phyloP scores from a whole-genome alignment of 345 rosid genomes.

The Litchi chinensis region DNA sequence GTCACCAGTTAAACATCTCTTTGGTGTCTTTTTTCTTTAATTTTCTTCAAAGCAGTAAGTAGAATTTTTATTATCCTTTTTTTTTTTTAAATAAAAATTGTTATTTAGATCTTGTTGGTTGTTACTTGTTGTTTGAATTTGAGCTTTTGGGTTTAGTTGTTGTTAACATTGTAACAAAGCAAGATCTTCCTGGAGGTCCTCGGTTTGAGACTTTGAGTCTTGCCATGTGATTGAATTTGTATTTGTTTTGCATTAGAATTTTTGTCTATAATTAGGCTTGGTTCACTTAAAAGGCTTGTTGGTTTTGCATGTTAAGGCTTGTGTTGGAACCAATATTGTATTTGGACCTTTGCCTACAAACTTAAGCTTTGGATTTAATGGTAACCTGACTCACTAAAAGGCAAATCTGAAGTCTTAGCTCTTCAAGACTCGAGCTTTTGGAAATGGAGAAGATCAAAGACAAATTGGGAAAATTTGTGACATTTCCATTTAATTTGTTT shows the following conservation, averaged over 20 bases:
- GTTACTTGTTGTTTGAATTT: not conserved
- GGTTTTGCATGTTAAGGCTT: not conserved
- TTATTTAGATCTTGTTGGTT: not conserved
- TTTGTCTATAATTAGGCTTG: not conserved
- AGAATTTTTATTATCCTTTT: not conserved
- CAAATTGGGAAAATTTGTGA: not conserved
- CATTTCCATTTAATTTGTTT: not conserved
- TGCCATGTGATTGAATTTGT: not conserved
- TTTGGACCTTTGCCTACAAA: not conserved
- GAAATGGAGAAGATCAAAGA: constrained; percentile 1
- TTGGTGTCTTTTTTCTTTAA: not conserved
- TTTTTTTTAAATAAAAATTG: no score
- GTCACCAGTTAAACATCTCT: not conserved
- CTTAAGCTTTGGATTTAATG: not conserved
- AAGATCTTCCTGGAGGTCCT: not conserved
- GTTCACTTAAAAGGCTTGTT: not conserved
- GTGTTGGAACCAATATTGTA: not conserved
- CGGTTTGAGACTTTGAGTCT: not conserved
- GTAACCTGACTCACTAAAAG: not conserved
- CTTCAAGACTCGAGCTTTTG: not conserved
- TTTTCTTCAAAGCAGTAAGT: not conserved
- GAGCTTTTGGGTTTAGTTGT: not conserved
- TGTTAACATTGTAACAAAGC: not conserved
- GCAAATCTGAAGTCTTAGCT: not conserved
- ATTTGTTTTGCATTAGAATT: not conserved